Percentiles rank a stretch among this genome's conserved stretches.
phyloP scores from a whole-genome alignment of 164 flowering plant genomes.

The Euptelea pleiosperma region DNA sequence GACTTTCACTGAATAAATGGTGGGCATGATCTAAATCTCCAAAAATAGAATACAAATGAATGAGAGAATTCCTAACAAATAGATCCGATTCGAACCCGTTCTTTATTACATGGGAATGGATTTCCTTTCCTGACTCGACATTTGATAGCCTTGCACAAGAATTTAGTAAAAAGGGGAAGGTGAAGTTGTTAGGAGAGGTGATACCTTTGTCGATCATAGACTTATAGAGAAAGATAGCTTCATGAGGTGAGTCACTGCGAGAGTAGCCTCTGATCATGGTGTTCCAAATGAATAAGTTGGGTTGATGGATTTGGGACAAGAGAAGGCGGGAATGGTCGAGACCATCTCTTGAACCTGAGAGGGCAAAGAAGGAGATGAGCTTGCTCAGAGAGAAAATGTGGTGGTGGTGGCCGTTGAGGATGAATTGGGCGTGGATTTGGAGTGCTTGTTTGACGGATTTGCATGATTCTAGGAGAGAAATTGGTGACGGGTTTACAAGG shows the following conservation, averaged over 20 bases:
- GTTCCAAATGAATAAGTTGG: slow-evolving; percentile 24
- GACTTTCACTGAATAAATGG: slow-evolving; percentile 10
- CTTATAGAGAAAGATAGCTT: slow-evolving; percentile 15
- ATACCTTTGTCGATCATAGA: slow-evolving; percentile 13
- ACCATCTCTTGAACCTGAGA: slow-evolving; percentile 12
- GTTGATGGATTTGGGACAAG: slow-evolving; percentile 13
- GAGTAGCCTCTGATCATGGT: slow-evolving; percentile 27
- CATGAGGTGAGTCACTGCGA: slow-evolving; percentile 18
- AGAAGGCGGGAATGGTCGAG: slow-evolving; percentile 17
- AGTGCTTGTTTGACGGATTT: slow-evolving; percentile 24
- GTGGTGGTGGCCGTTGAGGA: slow-evolving; percentile 15
- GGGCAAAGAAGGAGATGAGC: slow-evolving; percentile 25
- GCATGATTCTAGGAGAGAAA: slow-evolving; percentile 17
- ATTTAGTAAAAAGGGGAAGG: slow-evolving; percentile 22
- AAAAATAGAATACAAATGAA: slow-evolving; percentile 13
- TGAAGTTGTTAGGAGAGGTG: slow-evolving; percentile 18
- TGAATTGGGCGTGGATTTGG: slow-evolving; percentile 24
- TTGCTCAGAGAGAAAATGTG: slow-evolving; percentile 11
- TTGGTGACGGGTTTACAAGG: slow-evolving; percentile 8
- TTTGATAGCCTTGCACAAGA: slow-evolving; percentile 17
- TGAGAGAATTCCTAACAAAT: slow-evolving; percentile 19
- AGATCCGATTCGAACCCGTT: slow-evolving; percentile 23
- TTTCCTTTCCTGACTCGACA: slow-evolving; percentile 6
- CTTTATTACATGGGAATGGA: slow-evolving; percentile 19
- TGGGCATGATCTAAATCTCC: slow-evolving; percentile 15